Evolutionary conservation across 208 protist species (phyloP).

Genomic region (Angomonas deanei): DNA sequence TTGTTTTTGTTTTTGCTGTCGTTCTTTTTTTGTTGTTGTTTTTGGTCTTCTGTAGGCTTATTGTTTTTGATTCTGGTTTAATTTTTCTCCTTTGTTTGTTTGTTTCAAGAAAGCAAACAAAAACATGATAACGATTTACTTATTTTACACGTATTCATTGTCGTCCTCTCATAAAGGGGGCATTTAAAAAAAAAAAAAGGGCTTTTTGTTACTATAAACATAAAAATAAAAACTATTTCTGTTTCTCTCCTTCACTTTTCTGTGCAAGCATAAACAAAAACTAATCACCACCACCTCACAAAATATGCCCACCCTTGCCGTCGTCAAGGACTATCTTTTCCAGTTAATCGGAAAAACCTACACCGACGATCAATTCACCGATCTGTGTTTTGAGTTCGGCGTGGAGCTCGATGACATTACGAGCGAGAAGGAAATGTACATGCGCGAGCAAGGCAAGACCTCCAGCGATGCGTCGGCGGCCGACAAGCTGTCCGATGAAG

Average conservation of each 20-base stretch:
- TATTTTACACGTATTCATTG: neutral
- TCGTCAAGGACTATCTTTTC: constrained; percentile 73
- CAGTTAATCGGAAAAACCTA: constrained; percentile 70
- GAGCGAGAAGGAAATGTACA: constrained; percentile 91
- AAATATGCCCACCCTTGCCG: constrained; percentile 84
- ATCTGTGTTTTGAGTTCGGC: constrained; percentile 98
- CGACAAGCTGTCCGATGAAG: constrained; percentile 79
- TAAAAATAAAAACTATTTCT: constrained; percentile 2
- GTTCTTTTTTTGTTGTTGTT: constrained; percentile 1
- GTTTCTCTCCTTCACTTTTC: constrained; percentile 4
- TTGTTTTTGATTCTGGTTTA: neutral
- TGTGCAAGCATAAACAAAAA: neutral
- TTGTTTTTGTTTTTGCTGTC: constrained; percentile 7
- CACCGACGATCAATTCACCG: constrained; percentile 93
- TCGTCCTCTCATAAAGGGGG: no score
- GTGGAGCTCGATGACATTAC: constrained; percentile 99
- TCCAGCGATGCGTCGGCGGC: constrained; percentile 10
- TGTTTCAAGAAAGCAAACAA: neutral
- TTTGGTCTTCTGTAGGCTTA: neutral
- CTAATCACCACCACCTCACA: neutral
- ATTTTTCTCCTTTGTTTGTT: neutral
- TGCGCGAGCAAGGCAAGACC: constrained; percentile 76
- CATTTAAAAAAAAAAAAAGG: neutral
- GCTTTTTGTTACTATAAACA: neutral
- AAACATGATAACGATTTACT: neutral